phyloP scores from a whole-genome alignment of 108 stramenopile species.

The Pseudonitzschia multiseries region DNA sequence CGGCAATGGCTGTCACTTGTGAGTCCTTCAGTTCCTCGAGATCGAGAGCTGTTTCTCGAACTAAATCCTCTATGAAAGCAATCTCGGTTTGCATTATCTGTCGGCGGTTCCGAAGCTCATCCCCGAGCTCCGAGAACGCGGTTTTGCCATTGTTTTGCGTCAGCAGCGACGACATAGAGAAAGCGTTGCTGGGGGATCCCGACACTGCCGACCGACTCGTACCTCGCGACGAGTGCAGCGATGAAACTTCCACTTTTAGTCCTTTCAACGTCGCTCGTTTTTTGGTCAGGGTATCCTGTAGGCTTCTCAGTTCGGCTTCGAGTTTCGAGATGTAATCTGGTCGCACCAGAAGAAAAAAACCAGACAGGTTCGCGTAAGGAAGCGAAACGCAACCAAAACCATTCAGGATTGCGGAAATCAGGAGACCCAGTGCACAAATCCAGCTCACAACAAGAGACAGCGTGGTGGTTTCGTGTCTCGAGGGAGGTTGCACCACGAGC shows the following conservation, averaged over 20 bases:
- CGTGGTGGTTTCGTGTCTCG: constrained; percentile 10
- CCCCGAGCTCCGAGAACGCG: constrained; percentile 26
- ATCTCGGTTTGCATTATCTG: constrained; percentile 54
- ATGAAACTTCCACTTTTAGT: constrained; percentile 11
- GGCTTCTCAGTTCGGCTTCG: constrained; percentile 47
- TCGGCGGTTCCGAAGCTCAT: constrained; percentile 46
- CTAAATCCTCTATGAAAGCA: constrained; percentile 57
- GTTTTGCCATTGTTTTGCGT: background rate
- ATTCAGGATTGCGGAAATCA: constrained; percentile 66
- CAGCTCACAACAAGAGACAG: constrained; percentile 49
- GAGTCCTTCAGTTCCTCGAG: constrained; percentile 67
- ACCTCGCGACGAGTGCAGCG: background rate
- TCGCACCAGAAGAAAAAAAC: constrained; percentile 60
- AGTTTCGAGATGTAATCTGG: constrained; percentile 45
- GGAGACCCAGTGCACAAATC: constrained; percentile 61
- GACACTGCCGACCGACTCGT: background rate
- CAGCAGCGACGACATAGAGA: constrained; percentile 4
- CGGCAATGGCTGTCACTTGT: constrained; percentile 47
- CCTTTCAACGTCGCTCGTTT: constrained; percentile 21
- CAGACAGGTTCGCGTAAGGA: constrained; percentile 66
- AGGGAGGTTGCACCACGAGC: constrained; percentile 35
- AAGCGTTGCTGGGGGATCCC: constrained; percentile 5
- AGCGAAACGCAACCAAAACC: constrained; percentile 82
- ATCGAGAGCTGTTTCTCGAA: constrained; percentile 65
- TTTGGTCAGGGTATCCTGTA: constrained; percentile 23